These are phyloP conservation scores for Colletotrichum liriopes DNA, from an alignment of 2,329 filamentous ascomycete species.

Conservation along the genomic window DNA sequence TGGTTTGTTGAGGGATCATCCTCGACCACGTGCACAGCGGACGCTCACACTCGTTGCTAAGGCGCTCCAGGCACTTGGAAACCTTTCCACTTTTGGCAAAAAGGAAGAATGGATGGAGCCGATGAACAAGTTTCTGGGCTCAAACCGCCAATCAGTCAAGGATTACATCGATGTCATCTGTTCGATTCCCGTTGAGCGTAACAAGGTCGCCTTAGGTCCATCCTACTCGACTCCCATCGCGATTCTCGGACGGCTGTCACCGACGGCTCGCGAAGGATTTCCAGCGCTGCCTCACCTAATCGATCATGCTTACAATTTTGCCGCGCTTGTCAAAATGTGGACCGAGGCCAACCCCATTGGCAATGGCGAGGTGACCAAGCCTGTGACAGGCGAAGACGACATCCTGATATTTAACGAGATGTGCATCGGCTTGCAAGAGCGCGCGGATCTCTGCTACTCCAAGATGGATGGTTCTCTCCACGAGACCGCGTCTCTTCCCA, in stretches of 20 bases:
- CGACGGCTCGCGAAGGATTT: constrained; percentile 89
- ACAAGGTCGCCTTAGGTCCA: constrained; percentile 67
- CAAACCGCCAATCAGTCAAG: constrained; percentile 85
- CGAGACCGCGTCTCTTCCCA: constrained; percentile 53
- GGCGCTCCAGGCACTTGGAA: constrained; percentile 90
- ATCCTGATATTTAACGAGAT: constrained; percentile 67
- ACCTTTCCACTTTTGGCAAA: constrained; percentile 91
- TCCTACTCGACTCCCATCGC: constrained; percentile 94
- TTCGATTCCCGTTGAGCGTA: constrained; percentile 81
- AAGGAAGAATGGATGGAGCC: constrained; percentile 99
- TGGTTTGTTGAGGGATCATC: constrained; percentile 86
- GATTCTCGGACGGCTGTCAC: constrained; percentile 86
- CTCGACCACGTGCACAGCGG: constrained; percentile 85
- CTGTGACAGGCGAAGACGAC: constrained; percentile 59
- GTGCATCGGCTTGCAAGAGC: constrained; percentile 66
- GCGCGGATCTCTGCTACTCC: constrained; percentile 66
- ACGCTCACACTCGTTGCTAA: constrained; percentile 95
- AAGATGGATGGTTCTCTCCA: constrained; percentile 63
- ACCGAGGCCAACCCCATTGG: constrained; percentile 67
- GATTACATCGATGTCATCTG: constrained; percentile 90
- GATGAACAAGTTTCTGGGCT: constrained; percentile 90
- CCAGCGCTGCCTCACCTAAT: constrained; percentile 94
- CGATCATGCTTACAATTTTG: constrained; percentile 88
- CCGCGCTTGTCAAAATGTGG: constrained; percentile 87
- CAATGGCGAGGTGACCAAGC: constrained; percentile 40